Conservation (phyloP, 371 early-diverging fungal genomes). For the Mortierella sp. region DNA sequence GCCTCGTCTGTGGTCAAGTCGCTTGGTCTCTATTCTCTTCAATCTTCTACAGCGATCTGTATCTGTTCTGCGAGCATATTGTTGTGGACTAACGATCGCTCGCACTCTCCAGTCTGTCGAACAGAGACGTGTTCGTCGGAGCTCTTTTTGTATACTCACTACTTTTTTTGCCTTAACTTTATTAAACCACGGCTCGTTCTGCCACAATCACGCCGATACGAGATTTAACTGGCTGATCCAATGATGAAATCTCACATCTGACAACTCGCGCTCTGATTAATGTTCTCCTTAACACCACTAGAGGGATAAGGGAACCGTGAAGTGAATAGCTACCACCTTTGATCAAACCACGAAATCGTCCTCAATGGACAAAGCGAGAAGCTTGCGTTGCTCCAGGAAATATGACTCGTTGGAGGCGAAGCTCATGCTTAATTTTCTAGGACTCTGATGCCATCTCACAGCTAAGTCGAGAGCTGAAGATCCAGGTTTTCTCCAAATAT, state of each 20-base stretch:
- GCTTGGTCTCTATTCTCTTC: not conserved
- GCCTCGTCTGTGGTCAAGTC: constrained; percentile 63
- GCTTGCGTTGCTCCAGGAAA: constrained; percentile 78
- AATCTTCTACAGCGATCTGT: not conserved
- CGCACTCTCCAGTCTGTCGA: too few relatives aligned
- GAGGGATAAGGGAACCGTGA: constrained; percentile 73
- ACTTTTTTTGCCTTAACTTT: constrained; percentile 85
- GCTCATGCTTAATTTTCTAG: constrained; percentile 58
- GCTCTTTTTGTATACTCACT: constrained; percentile 87
- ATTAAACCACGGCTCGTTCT: constrained; percentile 87
- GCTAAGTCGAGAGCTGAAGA: constrained; percentile 58
- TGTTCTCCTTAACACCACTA: constrained; percentile 70
- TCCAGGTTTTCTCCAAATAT: constrained; percentile 33
- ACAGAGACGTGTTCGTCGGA: constrained; percentile 72
- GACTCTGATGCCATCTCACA: constrained; percentile 74
- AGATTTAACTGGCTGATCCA: constrained; percentile 75
- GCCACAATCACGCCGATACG: constrained; percentile 79
- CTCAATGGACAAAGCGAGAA: too few relatives aligned
- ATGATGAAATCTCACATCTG: constrained; percentile 77
- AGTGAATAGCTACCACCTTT: too few relatives aligned
- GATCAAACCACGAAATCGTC: too few relatives aligned
- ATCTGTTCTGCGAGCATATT: not conserved
- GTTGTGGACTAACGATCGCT: not conserved
- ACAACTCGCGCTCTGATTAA: constrained; percentile 70
- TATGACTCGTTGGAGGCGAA: constrained; percentile 68